A percentile compares a stretch with the other conserved stretches of the same genome.
phyloP scores from a whole-genome alignment of 139 green algal genomes.

The Picochlorum sp. region DNA sequence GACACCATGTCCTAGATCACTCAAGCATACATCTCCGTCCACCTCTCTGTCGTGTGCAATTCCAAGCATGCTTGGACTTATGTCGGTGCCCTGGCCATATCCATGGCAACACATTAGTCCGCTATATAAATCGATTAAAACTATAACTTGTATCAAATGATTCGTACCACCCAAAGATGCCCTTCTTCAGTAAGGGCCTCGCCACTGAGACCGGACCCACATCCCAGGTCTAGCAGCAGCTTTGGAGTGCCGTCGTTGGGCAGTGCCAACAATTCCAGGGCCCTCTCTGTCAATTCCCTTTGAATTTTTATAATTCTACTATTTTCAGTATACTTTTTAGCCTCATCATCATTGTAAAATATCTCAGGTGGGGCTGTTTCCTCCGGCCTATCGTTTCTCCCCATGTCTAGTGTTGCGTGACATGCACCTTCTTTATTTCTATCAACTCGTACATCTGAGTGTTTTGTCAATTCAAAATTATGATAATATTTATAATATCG shows the following conservation, averaged over 20 bases:
- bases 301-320: slow-evolving; percentile 79
- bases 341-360: slow-evolving; percentile 92
- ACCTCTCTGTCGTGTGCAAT: slow-evolving; percentile 20
- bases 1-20: slow-evolving; percentile 82
- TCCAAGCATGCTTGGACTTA: slow-evolving; percentile 73
- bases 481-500: no score
- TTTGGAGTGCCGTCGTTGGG: slow-evolving; percentile 64
- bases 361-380: slow-evolving; percentile 78
- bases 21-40: slow-evolving; percentile 35
- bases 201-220: slow-evolving; percentile 83
- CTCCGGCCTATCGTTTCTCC: slow-evolving; percentile 74
- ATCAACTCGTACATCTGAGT: no score
- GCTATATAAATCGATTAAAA: background rate
- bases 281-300: slow-evolving; percentile 64
- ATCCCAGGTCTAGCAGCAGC: slow-evolving; percentile 83
- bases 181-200: slow-evolving; percentile 47
- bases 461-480: no score
- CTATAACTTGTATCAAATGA: background rate
- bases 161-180: slow-evolving; percentile 80
- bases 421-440: no score
- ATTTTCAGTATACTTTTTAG: slow-evolving; percentile 91
- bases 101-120: background rate
- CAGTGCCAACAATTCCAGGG: slow-evolving; percentile 88
- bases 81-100: slow-evolving; percentile 66
- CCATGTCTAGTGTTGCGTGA: slow-evolving; percentile 30